Evolutionary conservation across 768 basidiomycete genomes (phyloP).

Genomic region (Mycena olivaceomarginata): DNA sequence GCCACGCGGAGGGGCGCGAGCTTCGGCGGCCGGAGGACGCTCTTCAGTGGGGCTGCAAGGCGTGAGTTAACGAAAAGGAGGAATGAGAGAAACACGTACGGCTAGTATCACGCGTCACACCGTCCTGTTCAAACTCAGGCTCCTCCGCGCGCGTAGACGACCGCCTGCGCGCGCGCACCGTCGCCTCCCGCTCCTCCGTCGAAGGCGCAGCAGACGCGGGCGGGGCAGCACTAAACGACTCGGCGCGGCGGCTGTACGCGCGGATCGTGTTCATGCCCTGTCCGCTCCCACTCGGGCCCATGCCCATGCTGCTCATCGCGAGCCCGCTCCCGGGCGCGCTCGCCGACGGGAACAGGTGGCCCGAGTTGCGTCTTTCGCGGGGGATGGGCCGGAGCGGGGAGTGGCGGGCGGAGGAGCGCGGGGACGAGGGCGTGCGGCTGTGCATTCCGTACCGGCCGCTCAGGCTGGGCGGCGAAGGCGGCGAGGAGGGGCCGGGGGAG

Average conservation of each 20-base stretch:
- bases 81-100: conserved; percentile 61
- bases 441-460: too few species aligned
- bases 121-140: conserved; percentile 55
- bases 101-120: conserved; percentile 58
- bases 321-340: conserved; percentile 73
- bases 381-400: conserved; percentile 68
- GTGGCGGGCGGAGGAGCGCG: conserved; percentile 67
- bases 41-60: conserved; percentile 78
- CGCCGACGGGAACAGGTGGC: conserved; percentile 79
- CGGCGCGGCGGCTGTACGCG: conserved; percentile 80
- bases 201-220: conserved; percentile 33
- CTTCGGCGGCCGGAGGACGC: conserved; percentile 90
- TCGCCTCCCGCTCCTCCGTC: conserved; percentile 81
- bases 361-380: conserved; percentile 62
- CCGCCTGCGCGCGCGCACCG: conserved; percentile 71
- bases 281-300: conserved; percentile 44
- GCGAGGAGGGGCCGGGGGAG: neutral
- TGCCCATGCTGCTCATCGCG: too few species aligned
- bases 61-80: conserved; percentile 14
- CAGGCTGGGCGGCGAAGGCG: too few species aligned
- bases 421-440: conserved; percentile 62
- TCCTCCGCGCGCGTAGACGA: conserved; percentile 58
- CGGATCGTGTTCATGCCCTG: conserved; percentile 69
- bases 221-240: conserved; percentile 68
- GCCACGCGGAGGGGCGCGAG: conserved; percentile 95